These are phyloP conservation scores for Daldinia bambusicola DNA, from an alignment of 495 filamentous ascomycete species.

Conservation along the genomic window DNA sequence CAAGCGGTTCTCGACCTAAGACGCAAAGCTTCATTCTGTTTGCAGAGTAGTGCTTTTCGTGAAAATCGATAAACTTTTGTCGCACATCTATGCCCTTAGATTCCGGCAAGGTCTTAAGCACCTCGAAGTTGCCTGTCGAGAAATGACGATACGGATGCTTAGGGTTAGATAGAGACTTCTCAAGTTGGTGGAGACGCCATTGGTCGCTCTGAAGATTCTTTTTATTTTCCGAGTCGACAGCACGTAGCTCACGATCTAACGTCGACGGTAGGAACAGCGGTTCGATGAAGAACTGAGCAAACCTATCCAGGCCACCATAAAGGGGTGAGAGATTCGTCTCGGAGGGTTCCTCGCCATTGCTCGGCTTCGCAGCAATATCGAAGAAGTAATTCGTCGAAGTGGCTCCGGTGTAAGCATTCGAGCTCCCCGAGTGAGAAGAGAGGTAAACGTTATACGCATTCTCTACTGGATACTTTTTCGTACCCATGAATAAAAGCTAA, in stretches of 20 bases:
- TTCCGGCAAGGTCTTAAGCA: constrained; percentile 85
- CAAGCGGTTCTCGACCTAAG: constrained; percentile 86
- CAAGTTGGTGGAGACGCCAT: constrained; percentile 92
- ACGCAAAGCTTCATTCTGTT: constrained; percentile 97
- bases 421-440: constrained; percentile 84
- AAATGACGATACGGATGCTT: constrained; percentile 96
- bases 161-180: constrained; percentile 88
- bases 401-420: constrained; percentile 93
- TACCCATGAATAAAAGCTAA: constrained; percentile 97
- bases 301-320: constrained; percentile 90
- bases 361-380: constrained; percentile 82
- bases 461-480: constrained; percentile 95
- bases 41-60: constrained; percentile 90
- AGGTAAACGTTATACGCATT: constrained; percentile 97
- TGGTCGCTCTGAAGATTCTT: constrained; percentile 97
- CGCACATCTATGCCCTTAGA: constrained; percentile 86
- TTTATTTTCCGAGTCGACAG: constrained; percentile 99
- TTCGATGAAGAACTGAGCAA: constrained; percentile 96
- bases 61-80: constrained; percentile 94
- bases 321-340: constrained; percentile 73
- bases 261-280: constrained; percentile 92
- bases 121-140: constrained; percentile 92
- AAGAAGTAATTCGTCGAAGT: constrained; percentile 99
- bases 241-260: constrained; percentile 87
- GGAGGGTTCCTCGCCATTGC: constrained; percentile 63